Evolutionary conservation across 1,284 basidiomycete species (phyloP), one percentile per base, ranked within the genome.

Genomic region (Cryptococcus sp.): DNA sequence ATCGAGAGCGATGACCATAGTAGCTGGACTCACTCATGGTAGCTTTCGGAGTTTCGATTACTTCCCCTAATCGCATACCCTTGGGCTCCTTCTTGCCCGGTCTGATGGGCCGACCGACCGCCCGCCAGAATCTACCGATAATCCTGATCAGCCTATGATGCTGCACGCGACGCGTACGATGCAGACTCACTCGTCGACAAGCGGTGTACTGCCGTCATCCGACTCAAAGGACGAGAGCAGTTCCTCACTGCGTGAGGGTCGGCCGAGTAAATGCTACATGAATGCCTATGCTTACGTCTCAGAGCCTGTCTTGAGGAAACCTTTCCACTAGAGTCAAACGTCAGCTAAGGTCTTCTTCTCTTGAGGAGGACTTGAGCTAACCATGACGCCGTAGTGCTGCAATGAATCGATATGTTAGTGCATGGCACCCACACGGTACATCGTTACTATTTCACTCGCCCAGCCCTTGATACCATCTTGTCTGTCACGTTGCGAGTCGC

Each of bases 321-420:
- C 66, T 52, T 63, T 64, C 71, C 71, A 73, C 69, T 71, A 53
- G 22, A 41, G 39, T 39, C 5, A 13, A 13, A 25, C 2, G 8
- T 40, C 46, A 48, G 46, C 55, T 44, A 16, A 3, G 22, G 25
- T 15, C 10, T n/a, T n/a, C 20, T 1, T 8, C 20, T 3, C 16
- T 3, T n/a, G 6, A 3, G 50, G 3, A 41, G 23, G 3, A 49
- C 35, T 27, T 13, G 10, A 20, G 50, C 50, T 20, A 40, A 69
- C 69, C 63, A 73, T 71, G 2, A 73, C 67, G 7, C 66, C 66
- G 47, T 73, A 73, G 50, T 68, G 66, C 70, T 71, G 27, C 19
- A 22, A 40, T 10, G 31, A 49, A 16, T 23, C 10, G 39, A 41
- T 35, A 13, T 35, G 31, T 35, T 35, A 35, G 31, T 10, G 31